A percentile compares a stretch with the other conserved stretches of the same genome.
Evolutionary conservation across 805 yeast species (phyloP).

Genomic region (Scheffersomyces spartinae): DNA sequence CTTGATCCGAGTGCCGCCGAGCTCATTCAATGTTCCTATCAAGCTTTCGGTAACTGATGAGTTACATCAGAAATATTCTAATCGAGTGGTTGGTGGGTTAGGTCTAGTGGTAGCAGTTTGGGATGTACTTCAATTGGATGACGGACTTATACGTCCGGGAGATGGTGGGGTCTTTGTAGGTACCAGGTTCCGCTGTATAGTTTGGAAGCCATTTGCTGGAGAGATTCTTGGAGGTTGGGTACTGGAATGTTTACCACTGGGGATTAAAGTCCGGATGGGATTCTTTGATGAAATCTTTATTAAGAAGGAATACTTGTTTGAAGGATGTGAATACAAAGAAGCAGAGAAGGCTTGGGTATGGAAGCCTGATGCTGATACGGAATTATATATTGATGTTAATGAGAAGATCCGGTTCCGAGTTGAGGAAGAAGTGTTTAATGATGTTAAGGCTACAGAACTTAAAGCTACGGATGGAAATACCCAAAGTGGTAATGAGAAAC

Average conservation of each 20-base stretch:
- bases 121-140: constrained; percentile 74
- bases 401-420: constrained; percentile 87
- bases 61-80: constrained; percentile 73
- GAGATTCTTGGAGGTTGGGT: constrained; percentile 92
- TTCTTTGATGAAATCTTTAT: constrained; percentile 89
- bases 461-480: constrained; percentile 32
- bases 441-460: constrained; percentile 71
- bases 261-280: constrained; percentile 74
- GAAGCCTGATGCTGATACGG: constrained; percentile 66
- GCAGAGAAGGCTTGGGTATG: constrained; percentile 95
- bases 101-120: constrained; percentile 81
- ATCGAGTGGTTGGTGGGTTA: constrained; percentile 69
- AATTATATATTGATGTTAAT: constrained; percentile 75
- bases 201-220: constrained; percentile 92
- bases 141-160: constrained; percentile 86
- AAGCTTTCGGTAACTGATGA: constrained; percentile 68
- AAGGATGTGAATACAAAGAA: constrained; percentile 52
- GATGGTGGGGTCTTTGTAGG: constrained; percentile 83
- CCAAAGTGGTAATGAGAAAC: constrained; percentile 19
- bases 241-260: constrained; percentile 76
- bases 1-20: constrained; percentile 81
- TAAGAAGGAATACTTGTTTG: constrained; percentile 75
- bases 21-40: constrained; percentile 62
- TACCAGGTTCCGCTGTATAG: constrained; percentile 60
- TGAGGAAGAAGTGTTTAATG: constrained; percentile 78